A percentile compares a stretch with the other conserved stretches of the same genome.
These are phyloP conservation scores for Chrysoporthe austroafricana DNA, from an alignment of 2,329 filamentous ascomycete genomes.

Conservation along the genomic window DNA sequence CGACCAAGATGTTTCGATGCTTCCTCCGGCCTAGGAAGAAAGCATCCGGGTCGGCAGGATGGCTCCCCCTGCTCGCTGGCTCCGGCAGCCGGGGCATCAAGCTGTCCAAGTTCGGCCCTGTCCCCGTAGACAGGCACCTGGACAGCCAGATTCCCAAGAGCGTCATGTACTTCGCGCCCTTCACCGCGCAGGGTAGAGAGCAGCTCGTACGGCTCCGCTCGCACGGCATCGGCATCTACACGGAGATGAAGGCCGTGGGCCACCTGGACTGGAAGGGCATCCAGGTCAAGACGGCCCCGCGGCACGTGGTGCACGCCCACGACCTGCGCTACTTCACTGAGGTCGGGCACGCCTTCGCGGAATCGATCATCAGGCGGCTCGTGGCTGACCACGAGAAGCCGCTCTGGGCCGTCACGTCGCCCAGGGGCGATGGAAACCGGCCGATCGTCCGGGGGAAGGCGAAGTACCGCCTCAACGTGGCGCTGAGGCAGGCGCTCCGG, in stretches of 20 bases:
- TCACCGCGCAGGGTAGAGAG: conserved; percentile 1
- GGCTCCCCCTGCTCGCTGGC: conserved; percentile 1
- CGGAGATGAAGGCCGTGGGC: conserved; percentile 1
- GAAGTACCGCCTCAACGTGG: conserved; percentile 27
- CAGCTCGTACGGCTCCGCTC: conserved; percentile 1
- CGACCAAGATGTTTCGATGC: conserved; percentile 22
- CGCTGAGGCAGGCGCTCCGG: conserved; percentile 31
- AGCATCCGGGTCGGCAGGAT: neutral
- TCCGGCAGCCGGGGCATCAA: conserved; percentile 15
- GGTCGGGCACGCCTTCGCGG: conserved; percentile 6
- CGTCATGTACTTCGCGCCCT: neutral
- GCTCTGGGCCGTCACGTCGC: conserved; percentile 14
- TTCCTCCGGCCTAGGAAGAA: conserved; percentile 5
- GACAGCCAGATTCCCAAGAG: neutral
- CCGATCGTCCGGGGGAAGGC: conserved; percentile 20
- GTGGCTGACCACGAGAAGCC: conserved; percentile 16
- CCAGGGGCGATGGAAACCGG: neutral
- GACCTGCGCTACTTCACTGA: conserved; percentile 20
- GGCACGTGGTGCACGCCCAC: conserved; percentile 6
- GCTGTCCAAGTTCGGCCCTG: neutral
- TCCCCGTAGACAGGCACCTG: neutral
- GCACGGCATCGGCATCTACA: conserved; percentile 16
- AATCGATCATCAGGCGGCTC: conserved; percentile 19
- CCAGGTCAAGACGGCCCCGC: conserved; percentile 4
- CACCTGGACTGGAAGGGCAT: neutral